Conservation (phyloP, 2,329 filamentous ascomycete genomes). For the Sporothrix humicola region DNA sequence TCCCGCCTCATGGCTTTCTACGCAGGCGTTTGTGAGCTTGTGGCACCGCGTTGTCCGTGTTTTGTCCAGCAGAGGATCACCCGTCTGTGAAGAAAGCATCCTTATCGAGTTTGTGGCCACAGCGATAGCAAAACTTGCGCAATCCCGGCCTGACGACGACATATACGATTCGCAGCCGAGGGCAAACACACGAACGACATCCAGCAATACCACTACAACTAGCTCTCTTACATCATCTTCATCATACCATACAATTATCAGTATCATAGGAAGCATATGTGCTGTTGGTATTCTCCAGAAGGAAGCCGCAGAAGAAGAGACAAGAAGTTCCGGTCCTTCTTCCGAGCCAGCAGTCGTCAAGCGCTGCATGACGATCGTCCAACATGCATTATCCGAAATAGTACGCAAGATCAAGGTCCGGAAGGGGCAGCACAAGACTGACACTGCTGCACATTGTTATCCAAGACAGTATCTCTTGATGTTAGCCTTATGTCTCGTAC, state of each 20-base stretch:
- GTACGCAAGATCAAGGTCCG: background rate
- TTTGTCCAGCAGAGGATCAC: constrained; percentile 43
- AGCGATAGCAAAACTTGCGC: constrained; percentile 27
- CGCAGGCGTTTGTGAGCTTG: constrained; percentile 48
- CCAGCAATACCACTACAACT: background rate
- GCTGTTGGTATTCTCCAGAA: constrained; percentile 45
- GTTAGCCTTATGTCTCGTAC: background rate
- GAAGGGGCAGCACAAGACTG: background rate
- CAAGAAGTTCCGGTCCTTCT: accelerated
- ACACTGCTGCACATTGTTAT: background rate
- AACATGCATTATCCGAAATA: background rate
- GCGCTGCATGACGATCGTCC: constrained; percentile 10
- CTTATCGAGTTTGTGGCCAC: constrained; percentile 46
- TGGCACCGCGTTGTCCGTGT: constrained; percentile 50
- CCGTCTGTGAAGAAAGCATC: constrained; percentile 44
- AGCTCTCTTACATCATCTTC: constrained; percentile 12
- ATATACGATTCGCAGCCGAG: background rate
- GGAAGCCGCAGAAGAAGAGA: constrained; percentile 32
- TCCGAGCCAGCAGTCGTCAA: background rate
- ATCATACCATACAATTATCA: constrained; percentile 50
- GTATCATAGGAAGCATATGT: constrained; percentile 50
- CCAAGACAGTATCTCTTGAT: constrained; percentile 18
- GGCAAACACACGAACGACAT: background rate
- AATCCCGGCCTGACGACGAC: background rate
- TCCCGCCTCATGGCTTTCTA: constrained; percentile 53